These are phyloP conservation scores for Colletotrichum graminicola DNA, from an alignment of 2,329 filamentous ascomycete species.

Conservation along the genomic window DNA sequence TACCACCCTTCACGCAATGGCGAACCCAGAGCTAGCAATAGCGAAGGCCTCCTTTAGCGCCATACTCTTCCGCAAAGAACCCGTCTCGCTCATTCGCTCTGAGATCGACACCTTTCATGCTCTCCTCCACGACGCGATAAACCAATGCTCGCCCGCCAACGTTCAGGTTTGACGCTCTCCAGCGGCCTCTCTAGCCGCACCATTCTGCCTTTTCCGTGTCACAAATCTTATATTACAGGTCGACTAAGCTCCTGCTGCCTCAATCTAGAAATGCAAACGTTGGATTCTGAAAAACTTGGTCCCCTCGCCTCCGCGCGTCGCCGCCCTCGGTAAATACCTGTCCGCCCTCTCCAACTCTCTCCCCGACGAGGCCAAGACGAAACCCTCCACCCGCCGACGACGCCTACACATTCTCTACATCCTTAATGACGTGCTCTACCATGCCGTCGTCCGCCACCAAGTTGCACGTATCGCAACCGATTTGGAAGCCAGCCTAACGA, in stretches of 20 bases:
- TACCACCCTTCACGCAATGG: conserved; percentile 59
- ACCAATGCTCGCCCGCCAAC: conserved; percentile 82
- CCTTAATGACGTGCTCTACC: conserved; percentile 82
- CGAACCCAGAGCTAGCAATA: conserved; percentile 79
- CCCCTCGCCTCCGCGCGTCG: conserved; percentile 74
- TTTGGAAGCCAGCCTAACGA: conserved; percentile 70
- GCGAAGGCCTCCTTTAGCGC: conserved; percentile 84
- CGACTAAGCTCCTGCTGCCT: conserved; percentile 53
- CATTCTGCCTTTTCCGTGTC: conserved; percentile 41
- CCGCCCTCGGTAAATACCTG: conserved; percentile 81
- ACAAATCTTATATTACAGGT: conserved; percentile 27
- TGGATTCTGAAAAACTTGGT: conserved; percentile 83
- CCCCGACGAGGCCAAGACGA: conserved; percentile 38
- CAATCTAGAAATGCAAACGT: conserved; percentile 82
- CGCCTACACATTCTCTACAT: conserved; percentile 83
- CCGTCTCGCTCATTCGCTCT: conserved; percentile 75
- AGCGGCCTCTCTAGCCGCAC: conserved; percentile 44
- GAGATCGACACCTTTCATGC: conserved; percentile 78
- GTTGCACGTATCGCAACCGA: conserved; percentile 65
- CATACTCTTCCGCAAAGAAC: conserved; percentile 79
- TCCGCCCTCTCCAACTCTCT: conserved; percentile 75
- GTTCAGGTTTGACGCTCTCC: conserved; percentile 81
- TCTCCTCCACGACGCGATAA: conserved; percentile 73
- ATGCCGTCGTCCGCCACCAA: conserved; percentile 67
- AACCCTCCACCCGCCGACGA: conserved; percentile 73